Conservation (phyloP, 2,329 filamentous ascomycete genomes). For the Pseudopyricularia javanii region DNA sequence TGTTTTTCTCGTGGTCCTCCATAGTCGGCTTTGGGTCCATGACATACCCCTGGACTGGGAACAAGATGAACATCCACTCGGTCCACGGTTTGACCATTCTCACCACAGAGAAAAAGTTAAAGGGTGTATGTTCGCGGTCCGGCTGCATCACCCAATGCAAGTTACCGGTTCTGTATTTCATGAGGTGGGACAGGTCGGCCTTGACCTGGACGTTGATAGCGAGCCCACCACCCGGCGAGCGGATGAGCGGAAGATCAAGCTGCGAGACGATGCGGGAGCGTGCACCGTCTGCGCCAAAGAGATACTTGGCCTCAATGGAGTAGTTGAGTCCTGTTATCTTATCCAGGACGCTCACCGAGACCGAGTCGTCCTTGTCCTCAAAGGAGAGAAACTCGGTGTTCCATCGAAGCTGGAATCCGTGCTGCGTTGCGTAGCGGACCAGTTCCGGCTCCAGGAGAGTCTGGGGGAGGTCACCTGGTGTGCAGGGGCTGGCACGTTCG, state of each 20-base stretch:
- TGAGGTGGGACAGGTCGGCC: constrained; percentile 34
- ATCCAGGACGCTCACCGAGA: constrained; percentile 15
- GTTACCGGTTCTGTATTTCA: constrained; percentile 39
- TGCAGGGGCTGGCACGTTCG: constrained; percentile 28
- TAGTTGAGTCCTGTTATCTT: constrained; percentile 13
- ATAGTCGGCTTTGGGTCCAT: constrained; percentile 23
- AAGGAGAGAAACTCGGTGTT: constrained; percentile 25
- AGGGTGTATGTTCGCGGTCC: constrained; percentile 34
- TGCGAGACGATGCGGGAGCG: constrained; percentile 23
- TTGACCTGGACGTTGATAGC: constrained; percentile 27
- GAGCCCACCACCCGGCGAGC: constrained; percentile 19
- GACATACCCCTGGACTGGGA: constrained; percentile 24
- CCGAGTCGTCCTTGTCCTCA: constrained; percentile 12
- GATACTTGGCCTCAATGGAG: constrained; percentile 36
- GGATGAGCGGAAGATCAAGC: constrained; percentile 21
- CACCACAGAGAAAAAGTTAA: constrained; percentile 34
- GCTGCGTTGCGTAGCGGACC: constrained; percentile 22
- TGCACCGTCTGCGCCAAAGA: constrained; percentile 46
- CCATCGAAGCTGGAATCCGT: constrained; percentile 28
- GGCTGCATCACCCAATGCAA: constrained; percentile 49
- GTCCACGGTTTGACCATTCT: constrained; percentile 53
- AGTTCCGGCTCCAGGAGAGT: constrained; percentile 35
- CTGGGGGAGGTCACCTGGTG: constrained; percentile 31
- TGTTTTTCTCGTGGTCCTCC: constrained; percentile 31
- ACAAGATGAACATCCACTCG: constrained; percentile 47